These are phyloP conservation scores for Earliella scabrosa DNA, from an alignment of 1,284 basidiomycete species.

Conservation along the genomic window DNA sequence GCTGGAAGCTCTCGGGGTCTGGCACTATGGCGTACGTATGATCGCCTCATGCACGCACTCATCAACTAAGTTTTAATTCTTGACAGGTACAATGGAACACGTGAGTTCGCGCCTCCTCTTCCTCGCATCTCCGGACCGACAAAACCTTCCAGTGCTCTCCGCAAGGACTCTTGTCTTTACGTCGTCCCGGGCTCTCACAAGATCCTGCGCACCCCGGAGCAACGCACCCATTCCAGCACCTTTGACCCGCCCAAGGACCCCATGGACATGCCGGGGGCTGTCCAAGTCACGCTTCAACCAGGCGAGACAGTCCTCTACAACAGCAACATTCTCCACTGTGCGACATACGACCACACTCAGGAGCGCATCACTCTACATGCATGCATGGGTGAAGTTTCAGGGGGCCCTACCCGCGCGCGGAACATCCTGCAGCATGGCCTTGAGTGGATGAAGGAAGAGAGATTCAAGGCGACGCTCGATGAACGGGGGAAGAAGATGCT, in stretches of 20 bases:
- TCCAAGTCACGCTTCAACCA: constrained; percentile 60
- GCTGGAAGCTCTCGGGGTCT: constrained; percentile 55
- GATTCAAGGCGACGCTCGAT: constrained; percentile 57
- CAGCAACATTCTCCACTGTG: constrained; percentile 81
- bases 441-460: constrained; percentile 69
- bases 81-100: constrained; percentile 84
- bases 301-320: constrained; percentile 87
- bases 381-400: constrained; percentile 67
- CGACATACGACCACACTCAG: constrained; percentile 58
- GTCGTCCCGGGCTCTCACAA: constrained; percentile 77
- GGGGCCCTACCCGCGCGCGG: constrained; percentile 67
- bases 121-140: background rate
- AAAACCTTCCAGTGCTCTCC: constrained; percentile 57
- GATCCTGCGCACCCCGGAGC: constrained; percentile 59
- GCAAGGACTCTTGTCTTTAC: constrained; percentile 75
- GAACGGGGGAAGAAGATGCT: constrained; percentile 62
- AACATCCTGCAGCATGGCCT: constrained; percentile 85
- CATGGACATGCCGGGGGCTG: constrained; percentile 70
- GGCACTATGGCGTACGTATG: constrained; percentile 66
- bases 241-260: constrained; percentile 60
- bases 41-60: background rate
- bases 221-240: constrained; percentile 61
- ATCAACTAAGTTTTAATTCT: background rate
- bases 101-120: constrained; percentile 40
- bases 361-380: constrained; percentile 78